Conservation (phyloP, 2,329 filamentous ascomycete genomes). For the Cladosporium halotolerans region DNA sequence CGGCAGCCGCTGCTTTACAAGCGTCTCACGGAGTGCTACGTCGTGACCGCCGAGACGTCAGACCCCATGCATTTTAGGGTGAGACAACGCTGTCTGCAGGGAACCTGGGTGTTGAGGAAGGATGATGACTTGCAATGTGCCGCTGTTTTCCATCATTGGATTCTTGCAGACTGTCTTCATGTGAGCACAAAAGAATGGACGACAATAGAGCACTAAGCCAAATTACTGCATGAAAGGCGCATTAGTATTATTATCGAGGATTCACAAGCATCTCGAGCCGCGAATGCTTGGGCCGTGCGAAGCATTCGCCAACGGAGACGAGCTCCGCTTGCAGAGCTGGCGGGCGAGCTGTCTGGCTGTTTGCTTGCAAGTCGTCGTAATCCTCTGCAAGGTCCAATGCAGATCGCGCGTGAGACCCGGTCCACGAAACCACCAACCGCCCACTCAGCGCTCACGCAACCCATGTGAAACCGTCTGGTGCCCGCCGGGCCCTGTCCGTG, state of each 20-base stretch:
- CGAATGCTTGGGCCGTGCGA: background rate
- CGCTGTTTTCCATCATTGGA: no score
- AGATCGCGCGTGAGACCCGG: background rate
- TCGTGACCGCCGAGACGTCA: background rate
- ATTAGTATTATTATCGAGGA: no score
- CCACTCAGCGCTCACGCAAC: background rate
- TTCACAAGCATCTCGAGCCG: no score
- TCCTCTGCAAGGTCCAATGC: slow-evolving; percentile 1
- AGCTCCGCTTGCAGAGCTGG: background rate
- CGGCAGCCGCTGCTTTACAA: no score
- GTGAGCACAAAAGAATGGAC: no score
- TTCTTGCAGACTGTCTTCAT: no score
- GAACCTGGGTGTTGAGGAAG: background rate
- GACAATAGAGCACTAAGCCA: no score
- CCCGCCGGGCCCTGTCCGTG: no score
- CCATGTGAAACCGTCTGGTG: background rate
- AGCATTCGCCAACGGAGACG: background rate
- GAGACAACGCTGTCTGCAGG: background rate
- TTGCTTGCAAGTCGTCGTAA: slow-evolving; percentile 1
- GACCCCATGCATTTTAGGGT: background rate
- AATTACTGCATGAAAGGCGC: no score
- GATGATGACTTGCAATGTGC: background rate
- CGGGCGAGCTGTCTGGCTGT: background rate
- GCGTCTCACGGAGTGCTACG: no score
- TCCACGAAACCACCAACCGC: background rate